These are phyloP conservation scores for Spergularia marina DNA, from an alignment of 148 eudicot species.

Conservation along the genomic window DNA sequence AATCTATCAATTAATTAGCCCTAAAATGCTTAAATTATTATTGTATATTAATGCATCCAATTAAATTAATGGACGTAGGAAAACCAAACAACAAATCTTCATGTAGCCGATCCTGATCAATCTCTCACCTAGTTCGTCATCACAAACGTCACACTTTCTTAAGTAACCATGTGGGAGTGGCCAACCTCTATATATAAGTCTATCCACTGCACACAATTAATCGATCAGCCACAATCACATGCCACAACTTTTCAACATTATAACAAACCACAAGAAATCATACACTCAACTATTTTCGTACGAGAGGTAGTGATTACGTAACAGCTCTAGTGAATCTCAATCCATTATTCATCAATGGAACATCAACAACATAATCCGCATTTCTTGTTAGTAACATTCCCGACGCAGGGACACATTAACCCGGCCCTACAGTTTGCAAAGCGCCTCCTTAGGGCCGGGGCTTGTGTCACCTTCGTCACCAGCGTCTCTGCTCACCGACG, in stretches of 20 bases:
- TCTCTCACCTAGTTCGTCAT: conserved; percentile 12
- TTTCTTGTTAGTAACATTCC: conserved; percentile 47
- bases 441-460: conserved; percentile 33
- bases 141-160: conserved; percentile 20
- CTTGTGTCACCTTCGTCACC: conserved; percentile 44
- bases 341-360: conserved; percentile 9
- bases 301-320: background rate
- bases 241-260: background rate
- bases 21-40: too few species aligned
- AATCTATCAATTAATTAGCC: too few species aligned
- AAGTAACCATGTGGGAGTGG: background rate
- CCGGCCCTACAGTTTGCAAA: conserved; percentile 54
- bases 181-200: background rate
- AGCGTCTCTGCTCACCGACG: conserved; percentile 30
- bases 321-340: background rate
- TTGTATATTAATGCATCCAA: background rate
- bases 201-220: background rate
- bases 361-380: conserved; percentile 25
- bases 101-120: too few species aligned
- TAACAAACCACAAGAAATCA: background rate
- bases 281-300: background rate
- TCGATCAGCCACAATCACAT: conserved; percentile 9
- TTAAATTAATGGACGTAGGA: conserved; percentile 1
- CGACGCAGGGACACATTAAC: conserved; percentile 59
- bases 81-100: background rate